A percentile compares a stretch with the other conserved stretches of the same genome.
Conservation (phyloP, 2,329 filamentous ascomycete genomes). For the Colletotrichum trifolii region DNA sequence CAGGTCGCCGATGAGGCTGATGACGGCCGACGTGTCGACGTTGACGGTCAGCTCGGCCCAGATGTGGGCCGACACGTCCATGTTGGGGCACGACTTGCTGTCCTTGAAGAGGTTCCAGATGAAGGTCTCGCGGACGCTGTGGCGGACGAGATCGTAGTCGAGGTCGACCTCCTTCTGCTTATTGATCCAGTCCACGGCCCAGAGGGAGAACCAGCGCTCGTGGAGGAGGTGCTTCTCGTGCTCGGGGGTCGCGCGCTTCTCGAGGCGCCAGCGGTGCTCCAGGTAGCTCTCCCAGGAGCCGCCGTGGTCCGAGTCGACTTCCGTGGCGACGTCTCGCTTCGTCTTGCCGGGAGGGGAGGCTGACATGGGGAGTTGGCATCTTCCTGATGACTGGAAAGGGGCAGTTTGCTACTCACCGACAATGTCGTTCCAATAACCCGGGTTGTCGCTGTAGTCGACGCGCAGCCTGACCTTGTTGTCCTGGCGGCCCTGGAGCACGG, state of each 20-base stretch:
- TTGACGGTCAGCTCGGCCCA: slow-evolving; percentile 23
- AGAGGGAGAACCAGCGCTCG: slow-evolving; percentile 36
- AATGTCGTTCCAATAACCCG: not conserved
- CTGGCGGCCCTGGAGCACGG: not conserved
- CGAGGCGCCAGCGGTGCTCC: slow-evolving; percentile 7
- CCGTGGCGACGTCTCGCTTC: slow-evolving; percentile 4
- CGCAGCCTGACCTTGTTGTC: slow-evolving; percentile 1
- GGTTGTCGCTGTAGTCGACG: slow-evolving; percentile 12
- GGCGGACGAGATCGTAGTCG: slow-evolving; percentile 17
- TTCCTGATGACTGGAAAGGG: too few relatives aligned
- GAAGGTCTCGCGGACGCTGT: slow-evolving; percentile 12
- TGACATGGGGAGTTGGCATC: too few relatives aligned
- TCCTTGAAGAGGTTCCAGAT: slow-evolving; percentile 23
- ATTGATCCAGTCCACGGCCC: slow-evolving; percentile 28
- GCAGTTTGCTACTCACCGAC: too few relatives aligned
- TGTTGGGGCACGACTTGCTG: slow-evolving; percentile 11
- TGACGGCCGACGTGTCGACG: slow-evolving; percentile 23
- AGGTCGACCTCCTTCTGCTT: slow-evolving; percentile 20
- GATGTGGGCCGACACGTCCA: slow-evolving; percentile 1
- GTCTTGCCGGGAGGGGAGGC: too few relatives aligned
- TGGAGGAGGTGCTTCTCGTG: slow-evolving; percentile 34
- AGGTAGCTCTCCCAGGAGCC: slow-evolving; percentile 28
- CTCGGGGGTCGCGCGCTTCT: slow-evolving; percentile 29
- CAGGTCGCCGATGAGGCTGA: slow-evolving; percentile 35
- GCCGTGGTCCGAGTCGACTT: slow-evolving; percentile 20